Base-by-base conservation (phyloP, 495 filamentous ascomycete species). In the Penicillium antarcticum region DNA sequence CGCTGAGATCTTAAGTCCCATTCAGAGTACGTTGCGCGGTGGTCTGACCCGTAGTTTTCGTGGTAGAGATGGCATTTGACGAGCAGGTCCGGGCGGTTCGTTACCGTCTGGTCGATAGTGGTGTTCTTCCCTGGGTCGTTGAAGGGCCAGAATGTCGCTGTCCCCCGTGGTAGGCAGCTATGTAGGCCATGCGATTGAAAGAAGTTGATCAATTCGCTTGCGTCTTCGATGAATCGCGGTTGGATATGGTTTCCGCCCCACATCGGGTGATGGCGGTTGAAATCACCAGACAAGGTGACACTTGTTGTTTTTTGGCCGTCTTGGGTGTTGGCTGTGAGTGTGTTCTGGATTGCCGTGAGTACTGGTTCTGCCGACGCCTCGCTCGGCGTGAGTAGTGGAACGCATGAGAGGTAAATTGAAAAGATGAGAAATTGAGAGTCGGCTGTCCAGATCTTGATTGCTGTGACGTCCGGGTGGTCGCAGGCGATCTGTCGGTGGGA, bases 221-320 rank as follows among this genome's bases (percentile, higher is more conserved):
- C 54, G 23, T 62, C 42, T 46, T 58, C 52, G 35, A 58, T 55
- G 23, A 58, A 52, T 11, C 44, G 43, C 0, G 51, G 40, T 37
- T 26, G 46, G 24, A 56, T 51, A 7, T 55, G 52, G 36, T 58
- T 58, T 26, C 41, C 44, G 44, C 55, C 55, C 58, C 45, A 66
- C 17, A 38, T 49, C 21, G 49, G 60, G 45, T 65, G 45, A 35
- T 68, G 45, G 4, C 53, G 60, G 44, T 63, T 65, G 33, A 68
- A 59, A 23, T 68, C 56, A 21, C 55, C 62, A 4, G 42, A 48
- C 4, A 65, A 37, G 19, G 61, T 62, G 21, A 63, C 37, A 14
- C 31, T 52, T 31, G 31, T 66, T 17, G 32, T n/a, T 11, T 35
- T 18, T 5, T 42, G 23, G 4, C 24, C n/a, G 1, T 49, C 18